Percentiles rank a stretch among this genome's conserved stretches.
Conservation (phyloP, 2,329 filamentous ascomycete genomes). For the Neopestalotiopsis rosae region DNA sequence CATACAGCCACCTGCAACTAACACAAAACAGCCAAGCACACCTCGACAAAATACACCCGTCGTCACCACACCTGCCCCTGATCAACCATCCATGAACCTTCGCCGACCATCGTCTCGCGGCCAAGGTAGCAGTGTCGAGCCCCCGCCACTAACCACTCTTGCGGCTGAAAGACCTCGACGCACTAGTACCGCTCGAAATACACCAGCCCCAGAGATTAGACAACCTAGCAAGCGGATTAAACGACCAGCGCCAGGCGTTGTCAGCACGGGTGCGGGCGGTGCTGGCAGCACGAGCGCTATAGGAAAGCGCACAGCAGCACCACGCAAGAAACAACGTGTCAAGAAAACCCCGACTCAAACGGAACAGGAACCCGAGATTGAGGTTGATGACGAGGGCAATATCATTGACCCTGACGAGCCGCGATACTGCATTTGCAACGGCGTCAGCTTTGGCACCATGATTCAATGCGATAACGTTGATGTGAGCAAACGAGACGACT, state of each 20-base stretch:
- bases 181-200: constrained; percentile 62
- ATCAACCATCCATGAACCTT: constrained; percentile 35
- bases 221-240: constrained; percentile 64
- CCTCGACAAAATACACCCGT: constrained; percentile 35
- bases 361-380: constrained; percentile 57
- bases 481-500: constrained; percentile 53
- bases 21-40: constrained; percentile 32
- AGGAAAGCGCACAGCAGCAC: constrained; percentile 73
- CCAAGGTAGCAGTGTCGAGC: constrained; percentile 58
- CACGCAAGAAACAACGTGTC: constrained; percentile 65
- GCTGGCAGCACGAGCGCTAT: constrained; percentile 67
- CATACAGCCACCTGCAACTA: constrained; percentile 33
- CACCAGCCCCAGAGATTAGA: constrained; percentile 55
- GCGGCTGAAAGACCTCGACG: constrained; percentile 60
- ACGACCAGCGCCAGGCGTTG: constrained; percentile 73
- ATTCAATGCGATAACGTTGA: constrained; percentile 81
- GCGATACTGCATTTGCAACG: constrained; percentile 78
- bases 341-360: constrained; percentile 46
- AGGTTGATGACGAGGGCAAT: constrained; percentile 72
- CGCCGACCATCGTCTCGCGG: constrained; percentile 59
- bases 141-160: constrained; percentile 45
- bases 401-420: constrained; percentile 77
- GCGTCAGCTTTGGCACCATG: constrained; percentile 84
- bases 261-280: constrained; percentile 60
- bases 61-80: constrained; percentile 42